These are phyloP conservation scores for Lachnellula suecica DNA, from an alignment of 2,329 filamentous ascomycete genomes.

Conservation along the genomic window DNA sequence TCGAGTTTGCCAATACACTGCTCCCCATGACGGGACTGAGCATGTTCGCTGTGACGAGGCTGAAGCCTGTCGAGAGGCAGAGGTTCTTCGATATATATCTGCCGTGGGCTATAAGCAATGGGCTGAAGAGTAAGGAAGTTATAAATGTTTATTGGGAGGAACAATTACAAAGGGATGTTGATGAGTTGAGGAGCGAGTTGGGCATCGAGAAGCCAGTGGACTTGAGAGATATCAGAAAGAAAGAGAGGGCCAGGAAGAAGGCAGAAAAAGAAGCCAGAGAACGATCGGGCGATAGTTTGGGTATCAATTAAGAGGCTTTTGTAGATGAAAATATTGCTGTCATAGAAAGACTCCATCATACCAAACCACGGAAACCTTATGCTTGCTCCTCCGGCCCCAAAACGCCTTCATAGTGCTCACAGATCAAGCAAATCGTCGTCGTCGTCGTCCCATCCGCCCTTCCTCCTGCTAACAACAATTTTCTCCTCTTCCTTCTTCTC, in stretches of 20 bases:
- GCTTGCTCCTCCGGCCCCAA: background rate
- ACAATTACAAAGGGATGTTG: constrained; percentile 79
- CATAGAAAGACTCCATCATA: constrained; percentile 1
- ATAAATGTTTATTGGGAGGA: constrained; percentile 99
- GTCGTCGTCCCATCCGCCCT: constrained; percentile 83
- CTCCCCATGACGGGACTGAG: constrained; percentile 93
- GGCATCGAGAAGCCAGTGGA: constrained; percentile 89
- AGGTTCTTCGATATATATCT: constrained; percentile 75
- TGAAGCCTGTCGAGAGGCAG: constrained; percentile 62
- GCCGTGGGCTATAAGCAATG: constrained; percentile 89
- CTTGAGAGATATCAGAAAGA: constrained; percentile 72
- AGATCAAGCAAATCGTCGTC: constrained; percentile 72
- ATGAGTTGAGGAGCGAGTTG: constrained; percentile 69
- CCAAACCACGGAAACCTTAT: background rate
- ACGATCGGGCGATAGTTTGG: constrained; percentile 24
- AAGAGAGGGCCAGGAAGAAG: constrained; percentile 67
- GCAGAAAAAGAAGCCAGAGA: constrained; percentile 54
- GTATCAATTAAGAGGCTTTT: constrained; percentile 25
- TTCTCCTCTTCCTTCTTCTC: constrained; percentile 76
- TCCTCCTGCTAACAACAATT: constrained; percentile 82
- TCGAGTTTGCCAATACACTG: constrained; percentile 93
- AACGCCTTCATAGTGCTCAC: constrained; percentile 29
- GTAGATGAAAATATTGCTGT: background rate
- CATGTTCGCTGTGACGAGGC: constrained; percentile 65
- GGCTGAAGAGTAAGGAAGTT: constrained; percentile 71